Percentiles rank a stretch among this genome's conserved stretches.
Evolutionary conservation across 768 basidiomycete genomes (phyloP).

Genomic region (Tylopilus sp.): DNA sequence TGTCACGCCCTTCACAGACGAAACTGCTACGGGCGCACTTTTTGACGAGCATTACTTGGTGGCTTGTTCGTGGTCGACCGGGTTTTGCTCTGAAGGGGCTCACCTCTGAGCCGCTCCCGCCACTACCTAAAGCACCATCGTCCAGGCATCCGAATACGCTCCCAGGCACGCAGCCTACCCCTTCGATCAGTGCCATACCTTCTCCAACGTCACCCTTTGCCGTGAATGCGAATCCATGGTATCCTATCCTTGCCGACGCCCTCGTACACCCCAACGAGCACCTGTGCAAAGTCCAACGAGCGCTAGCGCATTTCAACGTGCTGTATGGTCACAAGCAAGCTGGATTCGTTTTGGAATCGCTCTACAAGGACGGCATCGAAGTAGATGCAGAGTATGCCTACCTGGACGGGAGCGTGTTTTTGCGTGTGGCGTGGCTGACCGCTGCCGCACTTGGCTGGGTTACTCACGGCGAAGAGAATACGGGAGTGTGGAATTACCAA

Average conservation of each 20-base stretch:
- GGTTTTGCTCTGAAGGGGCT: conserved; percentile 48
- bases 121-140: conserved; percentile 13
- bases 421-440: conserved; percentile 53
- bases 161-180: conserved; percentile 17
- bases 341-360: conserved; percentile 30
- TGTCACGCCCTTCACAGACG: conserved; percentile 56
- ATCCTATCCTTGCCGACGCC: conserved; percentile 48
- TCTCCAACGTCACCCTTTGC: conserved; percentile 34
- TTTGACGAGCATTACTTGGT: conserved; percentile 47
- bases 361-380: conserved; percentile 22
- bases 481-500: conserved; percentile 28
- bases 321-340: conserved; percentile 41
- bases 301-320: conserved; percentile 43
- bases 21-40: conserved; percentile 61
- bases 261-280: conserved; percentile 61
- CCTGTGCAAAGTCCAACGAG: conserved; percentile 45
- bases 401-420: conserved; percentile 62
- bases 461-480: conserved; percentile 35
- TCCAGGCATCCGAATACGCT: conserved; percentile 25
- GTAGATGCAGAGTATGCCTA: conserved; percentile 45
- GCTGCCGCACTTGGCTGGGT: conserved; percentile 41
- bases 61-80: conserved; percentile 55
- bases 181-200: conserved; percentile 27
- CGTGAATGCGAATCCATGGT: conserved; percentile 54
- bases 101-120: conserved; percentile 33